phyloP scores from a whole-genome alignment of 345 rosid species.

The Moringa oleifera region DNA sequence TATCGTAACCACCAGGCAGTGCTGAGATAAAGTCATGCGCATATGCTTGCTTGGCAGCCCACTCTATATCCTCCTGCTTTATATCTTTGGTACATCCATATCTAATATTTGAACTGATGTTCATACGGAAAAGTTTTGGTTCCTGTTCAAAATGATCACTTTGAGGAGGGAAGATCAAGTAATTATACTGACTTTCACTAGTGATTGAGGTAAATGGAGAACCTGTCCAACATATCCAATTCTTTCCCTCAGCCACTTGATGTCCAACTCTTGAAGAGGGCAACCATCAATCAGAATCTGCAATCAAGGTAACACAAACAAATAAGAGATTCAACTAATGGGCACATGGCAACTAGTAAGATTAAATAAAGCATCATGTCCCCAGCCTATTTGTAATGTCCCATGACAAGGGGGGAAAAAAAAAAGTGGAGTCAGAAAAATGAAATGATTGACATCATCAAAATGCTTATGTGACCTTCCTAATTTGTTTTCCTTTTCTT shows the following conservation, averaged over 20 bases:
- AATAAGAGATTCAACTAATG: background rate
- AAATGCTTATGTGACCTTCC: no score
- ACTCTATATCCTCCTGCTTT: conserved; percentile 69
- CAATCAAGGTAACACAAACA: conserved; percentile 4
- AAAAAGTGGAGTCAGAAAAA: no score
- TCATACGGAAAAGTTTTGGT: conserved; percentile 91
- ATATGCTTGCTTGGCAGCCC: conserved; percentile 90
- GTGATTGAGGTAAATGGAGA: conserved; percentile 7
- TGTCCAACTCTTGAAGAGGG: conserved; percentile 70
- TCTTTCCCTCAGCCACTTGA: conserved; percentile 83
- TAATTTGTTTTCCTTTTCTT: no score
- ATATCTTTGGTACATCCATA: conserved; percentile 71
- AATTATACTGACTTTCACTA: conserved; percentile 2
- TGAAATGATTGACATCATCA: no score
- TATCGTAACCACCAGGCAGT: conserved; percentile 81
- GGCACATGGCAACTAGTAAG: no score
- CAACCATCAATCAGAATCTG: conserved; percentile 86
- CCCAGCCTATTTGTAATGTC: no score
- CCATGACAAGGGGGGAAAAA: no score
- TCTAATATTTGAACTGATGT: conserved; percentile 77
- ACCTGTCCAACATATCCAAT: conserved; percentile 97
- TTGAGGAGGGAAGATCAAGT: conserved; percentile 12
- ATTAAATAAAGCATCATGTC: no score
- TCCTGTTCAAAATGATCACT: conserved; percentile 40
- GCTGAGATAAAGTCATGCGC: conserved; percentile 88